phyloP scores from a whole-genome alignment of 306 rosid genomes.

The Alnus rubra region DNA sequence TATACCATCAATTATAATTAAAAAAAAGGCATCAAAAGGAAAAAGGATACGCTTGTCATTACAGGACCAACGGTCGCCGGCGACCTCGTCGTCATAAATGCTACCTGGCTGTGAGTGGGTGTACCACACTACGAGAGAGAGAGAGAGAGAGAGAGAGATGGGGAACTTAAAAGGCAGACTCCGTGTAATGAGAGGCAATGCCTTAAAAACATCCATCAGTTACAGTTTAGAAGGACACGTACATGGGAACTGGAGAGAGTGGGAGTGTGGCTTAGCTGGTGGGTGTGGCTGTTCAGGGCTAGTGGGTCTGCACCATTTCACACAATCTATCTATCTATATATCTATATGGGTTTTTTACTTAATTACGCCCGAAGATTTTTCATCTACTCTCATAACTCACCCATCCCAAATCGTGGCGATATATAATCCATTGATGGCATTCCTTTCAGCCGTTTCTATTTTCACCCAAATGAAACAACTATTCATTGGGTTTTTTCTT shows the following conservation, averaged over 20 bases:
- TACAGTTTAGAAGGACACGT: conserved; percentile 34
- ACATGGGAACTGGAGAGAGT: not conserved
- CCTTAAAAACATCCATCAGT: conserved; percentile 74
- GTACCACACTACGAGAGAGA: conserved; percentile 39
- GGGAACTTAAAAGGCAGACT: conserved; percentile 5
- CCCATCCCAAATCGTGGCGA: conserved; percentile 54
- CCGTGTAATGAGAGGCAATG: conserved; percentile 27
- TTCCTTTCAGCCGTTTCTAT: conserved; percentile 46
- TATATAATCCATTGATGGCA: conserved; percentile 30
- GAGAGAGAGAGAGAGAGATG: not conserved
- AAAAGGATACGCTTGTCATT: no score
- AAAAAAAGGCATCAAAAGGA: no score
- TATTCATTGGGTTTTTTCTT: not conserved
- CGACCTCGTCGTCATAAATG: conserved; percentile 32
- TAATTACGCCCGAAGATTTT: conserved; percentile 42
- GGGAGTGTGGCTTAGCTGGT: not conserved
- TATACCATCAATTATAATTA: no score
- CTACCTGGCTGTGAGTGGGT: conserved; percentile 43
- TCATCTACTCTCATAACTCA: conserved; percentile 46
- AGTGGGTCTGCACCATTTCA: not conserved
- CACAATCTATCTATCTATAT: no score
- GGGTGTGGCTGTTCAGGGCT: conserved; percentile 21
- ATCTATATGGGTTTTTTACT: not conserved
- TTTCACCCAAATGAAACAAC: not conserved
- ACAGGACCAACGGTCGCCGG: conserved; percentile 13